phyloP scores from a whole-genome alignment of 768 basidiomycete genomes.

The Suillus fuscotomentosus region DNA sequence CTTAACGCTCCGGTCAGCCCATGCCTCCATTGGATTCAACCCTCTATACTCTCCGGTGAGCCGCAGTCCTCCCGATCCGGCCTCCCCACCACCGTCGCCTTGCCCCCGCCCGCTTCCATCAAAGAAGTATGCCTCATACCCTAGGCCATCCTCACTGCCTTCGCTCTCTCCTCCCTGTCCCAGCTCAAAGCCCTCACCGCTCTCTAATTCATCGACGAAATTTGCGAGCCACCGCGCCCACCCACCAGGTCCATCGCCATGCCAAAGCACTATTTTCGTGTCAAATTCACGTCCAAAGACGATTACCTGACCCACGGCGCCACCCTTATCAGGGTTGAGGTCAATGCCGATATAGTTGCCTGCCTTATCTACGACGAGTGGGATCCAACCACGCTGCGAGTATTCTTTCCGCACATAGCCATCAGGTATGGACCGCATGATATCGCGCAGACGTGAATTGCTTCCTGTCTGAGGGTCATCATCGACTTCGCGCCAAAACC shows the following conservation, averaged over 20 bases:
- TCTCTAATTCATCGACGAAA: slow-evolving; percentile 92
- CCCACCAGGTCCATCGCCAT: slow-evolving; percentile 85
- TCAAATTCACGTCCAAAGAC: slow-evolving; percentile 99
- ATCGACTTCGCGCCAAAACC: slow-evolving; percentile 94
- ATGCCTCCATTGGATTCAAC: slow-evolving; percentile 91
- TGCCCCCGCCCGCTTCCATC: slow-evolving; percentile 75
- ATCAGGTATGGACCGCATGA: slow-evolving; percentile 88
- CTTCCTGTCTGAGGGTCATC: slow-evolving; percentile 83
- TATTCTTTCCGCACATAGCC: slow-evolving; percentile 88
- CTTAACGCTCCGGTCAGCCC: slow-evolving; percentile 86
- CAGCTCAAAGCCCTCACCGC: slow-evolving; percentile 84
- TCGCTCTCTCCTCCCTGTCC: slow-evolving; percentile 62
- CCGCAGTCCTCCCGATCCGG: slow-evolving; percentile 67
- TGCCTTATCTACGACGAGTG: slow-evolving; percentile 87
- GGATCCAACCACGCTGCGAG: slow-evolving; percentile 95
- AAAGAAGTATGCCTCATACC: slow-evolving; percentile 86
- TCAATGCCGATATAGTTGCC: slow-evolving; percentile 98
- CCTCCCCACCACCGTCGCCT: slow-evolving; percentile 77
- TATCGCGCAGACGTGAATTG: slow-evolving; percentile 64
- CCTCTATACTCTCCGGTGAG: slow-evolving; percentile 86
- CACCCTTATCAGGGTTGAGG: slow-evolving; percentile 78
- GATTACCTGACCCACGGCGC: slow-evolving; percentile 88
- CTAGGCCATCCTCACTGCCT: slow-evolving; percentile 79
- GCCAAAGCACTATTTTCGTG: slow-evolving; percentile 93
- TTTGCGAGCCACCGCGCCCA: slow-evolving; percentile 94